phyloP scores from a whole-genome alignment of 2,329 filamentous ascomycete genomes.

The Chaetomium strumarium region DNA sequence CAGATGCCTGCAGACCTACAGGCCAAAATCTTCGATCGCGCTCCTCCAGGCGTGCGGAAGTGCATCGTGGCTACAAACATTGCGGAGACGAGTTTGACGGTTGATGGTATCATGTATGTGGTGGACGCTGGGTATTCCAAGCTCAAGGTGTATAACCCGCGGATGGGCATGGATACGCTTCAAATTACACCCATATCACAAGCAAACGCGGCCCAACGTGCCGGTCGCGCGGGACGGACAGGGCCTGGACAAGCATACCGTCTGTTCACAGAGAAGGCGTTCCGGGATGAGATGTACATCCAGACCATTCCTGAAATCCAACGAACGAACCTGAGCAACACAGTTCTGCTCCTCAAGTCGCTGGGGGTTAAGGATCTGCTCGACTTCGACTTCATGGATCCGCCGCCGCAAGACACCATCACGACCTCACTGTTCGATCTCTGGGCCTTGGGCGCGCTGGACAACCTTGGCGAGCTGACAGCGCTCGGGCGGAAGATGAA shows the following conservation, averaged over 20 bases:
- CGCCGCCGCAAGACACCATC: conserved; percentile 94
- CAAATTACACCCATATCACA: conserved; percentile 98
- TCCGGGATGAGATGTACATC: conserved; percentile 92
- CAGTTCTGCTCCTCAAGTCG: conserved; percentile 87
- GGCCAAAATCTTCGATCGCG: conserved; percentile 94
- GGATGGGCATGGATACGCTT: conserved; percentile 98
- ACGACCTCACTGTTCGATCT: conserved; percentile 95
- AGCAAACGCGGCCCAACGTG: conserved; percentile 88
- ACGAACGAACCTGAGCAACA: conserved; percentile 91
- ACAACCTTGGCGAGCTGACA: conserved; percentile 90
- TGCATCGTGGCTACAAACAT: conserved; percentile 99
- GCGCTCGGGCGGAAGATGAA: conserved; percentile 88
- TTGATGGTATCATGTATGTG: conserved; percentile 99
- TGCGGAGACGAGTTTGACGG: conserved; percentile 93
- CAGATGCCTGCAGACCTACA: conserved; percentile 98
- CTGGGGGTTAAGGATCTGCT: conserved; percentile 89
- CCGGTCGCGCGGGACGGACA: conserved; percentile 87
- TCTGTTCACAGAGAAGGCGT: conserved; percentile 89
- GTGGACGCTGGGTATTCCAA: conserved; percentile 96
- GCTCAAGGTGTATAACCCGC: conserved; percentile 96
- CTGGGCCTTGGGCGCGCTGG: conserved; percentile 89
- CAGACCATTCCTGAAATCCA: conserved; percentile 98
- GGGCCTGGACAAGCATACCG: conserved; percentile 94
- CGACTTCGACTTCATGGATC: conserved; percentile 99
- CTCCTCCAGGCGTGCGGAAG: conserved; percentile 84